phyloP scores from a whole-genome alignment of 2,329 filamentous ascomycete genomes.

The Dothideomycetes sp. region DNA sequence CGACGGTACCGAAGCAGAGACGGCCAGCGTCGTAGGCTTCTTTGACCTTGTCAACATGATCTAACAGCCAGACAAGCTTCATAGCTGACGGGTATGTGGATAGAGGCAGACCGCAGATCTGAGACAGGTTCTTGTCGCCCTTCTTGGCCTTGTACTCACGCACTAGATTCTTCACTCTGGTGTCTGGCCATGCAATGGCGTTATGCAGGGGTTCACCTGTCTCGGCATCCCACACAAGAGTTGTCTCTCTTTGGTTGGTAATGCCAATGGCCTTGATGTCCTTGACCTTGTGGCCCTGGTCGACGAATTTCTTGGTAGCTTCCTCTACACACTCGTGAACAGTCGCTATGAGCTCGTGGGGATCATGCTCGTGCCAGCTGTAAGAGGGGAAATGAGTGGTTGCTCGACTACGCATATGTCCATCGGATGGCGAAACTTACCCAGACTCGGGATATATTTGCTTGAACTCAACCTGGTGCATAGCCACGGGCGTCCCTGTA shows the following conservation, averaged over 20 bases:
- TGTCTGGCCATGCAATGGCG: conserved; percentile 82
- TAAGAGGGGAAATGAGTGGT: too few species aligned
- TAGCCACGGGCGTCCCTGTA: conserved; percentile 60
- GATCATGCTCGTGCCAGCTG: conserved; percentile 83
- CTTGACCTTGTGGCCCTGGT: conserved; percentile 51
- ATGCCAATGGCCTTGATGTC: conserved; percentile 69
- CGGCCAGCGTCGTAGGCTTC: conserved; percentile 63
- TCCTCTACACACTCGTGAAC: conserved; percentile 68
- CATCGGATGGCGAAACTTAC: conserved; percentile 45
- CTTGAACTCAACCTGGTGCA: conserved; percentile 72
- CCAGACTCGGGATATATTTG: conserved; percentile 73
- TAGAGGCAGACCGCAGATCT: conserved; percentile 66
- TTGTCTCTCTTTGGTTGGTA: conserved; percentile 81
- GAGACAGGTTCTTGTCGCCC: conserved; percentile 55
- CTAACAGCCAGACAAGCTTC: conserved; percentile 71
- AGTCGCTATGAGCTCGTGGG: conserved; percentile 58
- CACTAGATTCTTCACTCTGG: conserved; percentile 62
- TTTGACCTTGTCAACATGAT: conserved; percentile 56
- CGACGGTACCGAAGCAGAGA: conserved; percentile 75
- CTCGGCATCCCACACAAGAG: conserved; percentile 69
- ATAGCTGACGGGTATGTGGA: conserved; percentile 80
- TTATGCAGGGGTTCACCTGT: conserved; percentile 72
- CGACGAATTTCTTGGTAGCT: conserved; percentile 58
- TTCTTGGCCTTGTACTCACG: conserved; percentile 58
- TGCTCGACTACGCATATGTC: too few species aligned